Evolutionary conservation across 306 rosid genomes (phyloP).

Genomic region (Cicer cuneatum): DNA sequence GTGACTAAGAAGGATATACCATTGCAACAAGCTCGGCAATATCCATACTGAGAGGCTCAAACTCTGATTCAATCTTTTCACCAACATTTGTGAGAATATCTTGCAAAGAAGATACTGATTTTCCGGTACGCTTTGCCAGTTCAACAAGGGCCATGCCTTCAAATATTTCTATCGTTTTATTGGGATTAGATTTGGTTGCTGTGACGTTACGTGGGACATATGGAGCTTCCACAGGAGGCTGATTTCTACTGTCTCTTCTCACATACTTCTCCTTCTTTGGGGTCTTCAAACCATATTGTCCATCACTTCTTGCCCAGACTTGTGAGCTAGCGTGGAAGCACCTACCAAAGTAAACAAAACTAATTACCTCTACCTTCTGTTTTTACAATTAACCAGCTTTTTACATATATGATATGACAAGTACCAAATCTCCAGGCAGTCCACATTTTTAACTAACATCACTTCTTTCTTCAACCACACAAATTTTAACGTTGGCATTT

Average conservation of each 20-base stretch:
- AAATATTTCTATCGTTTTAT: slow-evolving; percentile 80
- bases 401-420: not conserved
- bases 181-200: slow-evolving; percentile 55
- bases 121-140: slow-evolving; percentile 82
- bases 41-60: slow-evolving; percentile 80
- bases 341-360: slow-evolving; percentile 53
- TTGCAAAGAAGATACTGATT: slow-evolving; percentile 66
- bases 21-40: slow-evolving; percentile 79
- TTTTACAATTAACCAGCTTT: slow-evolving; percentile 10
- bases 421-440: not conserved
- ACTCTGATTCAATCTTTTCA: slow-evolving; percentile 84
- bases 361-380: slow-evolving; percentile 26
- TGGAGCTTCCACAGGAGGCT: slow-evolving; percentile 82
- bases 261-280: slow-evolving; percentile 70
- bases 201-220: slow-evolving; percentile 66
- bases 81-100: slow-evolving; percentile 75
- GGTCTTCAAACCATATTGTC: slow-evolving; percentile 60
- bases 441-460: slow-evolving; percentile 2
- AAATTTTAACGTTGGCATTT: slow-evolving; percentile 32
- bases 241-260: slow-evolving; percentile 55
- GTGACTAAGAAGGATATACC: slow-evolving; percentile 60
- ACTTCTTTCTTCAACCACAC: slow-evolving; percentile 34
- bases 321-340: slow-evolving; percentile 67
- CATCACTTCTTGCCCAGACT: slow-evolving; percentile 57
- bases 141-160: slow-evolving; percentile 89